Evolutionary conservation across 352 stramenopile genomes (phyloP).

Genomic region (Blastocystis hominis): DNA sequence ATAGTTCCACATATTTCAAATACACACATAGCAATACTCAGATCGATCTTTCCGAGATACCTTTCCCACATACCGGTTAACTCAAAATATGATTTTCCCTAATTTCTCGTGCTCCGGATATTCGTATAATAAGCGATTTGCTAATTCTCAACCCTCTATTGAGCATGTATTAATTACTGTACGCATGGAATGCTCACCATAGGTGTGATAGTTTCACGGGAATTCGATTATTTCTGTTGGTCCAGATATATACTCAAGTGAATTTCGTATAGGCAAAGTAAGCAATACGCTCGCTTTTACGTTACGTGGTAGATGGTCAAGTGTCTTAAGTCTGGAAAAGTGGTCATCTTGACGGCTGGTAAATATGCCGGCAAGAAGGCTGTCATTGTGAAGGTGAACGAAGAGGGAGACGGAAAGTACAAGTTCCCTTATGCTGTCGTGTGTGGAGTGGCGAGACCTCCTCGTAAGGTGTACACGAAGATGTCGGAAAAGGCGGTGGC

Average conservation of each 20-base stretch:
- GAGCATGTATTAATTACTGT: not conserved
- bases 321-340: slow-evolving; percentile 59
- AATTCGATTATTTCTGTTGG: not conserved
- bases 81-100: too few species aligned
- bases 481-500: slow-evolving; percentile 56
- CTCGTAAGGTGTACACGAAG: slow-evolving; percentile 53
- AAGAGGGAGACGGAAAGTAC: slow-evolving; percentile 49
- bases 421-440: slow-evolving; percentile 59
- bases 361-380: slow-evolving; percentile 60
- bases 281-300: not conserved
- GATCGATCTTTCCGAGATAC: too few species aligned
- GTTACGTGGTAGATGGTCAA: slow-evolving; percentile 47
- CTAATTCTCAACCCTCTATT: not conserved
- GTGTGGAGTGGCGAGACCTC: slow-evolving; percentile 42
- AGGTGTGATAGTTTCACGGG: not conserved
- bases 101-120: too few species aligned
- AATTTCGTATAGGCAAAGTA: not conserved
- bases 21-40: too few species aligned
- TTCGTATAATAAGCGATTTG: too few species aligned
- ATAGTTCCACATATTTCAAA: too few species aligned
- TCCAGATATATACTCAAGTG: slow-evolving; percentile 40
- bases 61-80: too few species aligned
- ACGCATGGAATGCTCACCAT: not conserved
- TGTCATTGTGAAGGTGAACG: slow-evolving; percentile 59
- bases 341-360: slow-evolving; percentile 56